Evolutionary conservation across 2,329 filamentous ascomycete genomes (phyloP), one percentile per base, ranked within the genome.

Genomic region (Blastomyces parvus): DNA sequence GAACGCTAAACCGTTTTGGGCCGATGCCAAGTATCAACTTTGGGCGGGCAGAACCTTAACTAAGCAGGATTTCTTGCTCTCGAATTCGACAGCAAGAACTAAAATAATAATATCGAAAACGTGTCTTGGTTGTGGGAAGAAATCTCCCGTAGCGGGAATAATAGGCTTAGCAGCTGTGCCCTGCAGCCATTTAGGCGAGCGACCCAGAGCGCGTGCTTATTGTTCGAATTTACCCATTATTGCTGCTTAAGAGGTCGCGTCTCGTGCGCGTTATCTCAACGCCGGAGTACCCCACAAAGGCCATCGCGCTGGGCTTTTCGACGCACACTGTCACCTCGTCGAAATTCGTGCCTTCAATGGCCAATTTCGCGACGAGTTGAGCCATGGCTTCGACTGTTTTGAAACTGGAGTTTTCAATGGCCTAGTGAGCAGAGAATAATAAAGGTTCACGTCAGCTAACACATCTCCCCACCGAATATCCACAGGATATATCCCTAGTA

Each of bases 351-450:
- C 77, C 74, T 62, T 79, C 70, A 17, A 79, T 80, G 50, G 75
- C 77, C 62, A 78, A 78, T 59, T 74, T 75, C 38, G 79, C 79
- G 38, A 82, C 72, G 30, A 76, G 77, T 2, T 79, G 80, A 38
- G 80, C 81, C 60, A 82, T 70, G 5, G 80, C 78, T 69, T 83
- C 81, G 19, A 83, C 76, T 0, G 80, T 82, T 68, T 80, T 75
- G 69, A 81, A 83, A 1, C 75, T 71, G 5, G 80, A 80, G 13
- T 70, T 72, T 64, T 82, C 80, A 38, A 82, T 78, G 63, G 70
- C 71, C 76, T 79, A 66, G 59, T 8, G 14, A 59, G 36, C 13
- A 40, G 22, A 11, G 27, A 50, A 42, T 40, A 44, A 33, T 30
- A 7, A 7, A 22, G 8, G 27, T 30, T 25, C 65, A 63, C 52